A percentile compares a stretch with the other conserved stretches of the same genome.
These are phyloP conservation scores for Xylariaceae sp. DNA, from an alignment of 2,329 filamentous ascomycete species.

Conservation along the genomic window DNA sequence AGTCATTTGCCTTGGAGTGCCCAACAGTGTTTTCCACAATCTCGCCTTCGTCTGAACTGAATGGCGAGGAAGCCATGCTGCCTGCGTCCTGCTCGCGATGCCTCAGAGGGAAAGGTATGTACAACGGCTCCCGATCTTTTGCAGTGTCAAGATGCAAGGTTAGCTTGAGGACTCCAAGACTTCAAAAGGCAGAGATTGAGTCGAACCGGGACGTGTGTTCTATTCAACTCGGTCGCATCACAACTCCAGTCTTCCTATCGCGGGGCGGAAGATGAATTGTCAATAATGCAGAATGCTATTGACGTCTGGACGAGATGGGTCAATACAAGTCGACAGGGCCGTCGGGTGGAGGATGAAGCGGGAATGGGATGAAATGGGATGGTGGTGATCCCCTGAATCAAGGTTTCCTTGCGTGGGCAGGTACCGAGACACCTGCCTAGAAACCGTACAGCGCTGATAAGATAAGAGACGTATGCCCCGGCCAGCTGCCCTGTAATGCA, in stretches of 20 bases:
- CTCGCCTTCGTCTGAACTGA: constrained; percentile 83
- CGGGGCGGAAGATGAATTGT: too few relatives aligned
- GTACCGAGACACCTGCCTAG: too few relatives aligned
- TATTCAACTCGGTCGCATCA: constrained; percentile 27
- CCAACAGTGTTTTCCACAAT: constrained; percentile 70
- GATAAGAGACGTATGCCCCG: too few relatives aligned
- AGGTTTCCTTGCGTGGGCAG: too few relatives aligned
- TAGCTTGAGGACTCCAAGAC: constrained; percentile 26
- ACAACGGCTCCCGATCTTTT: constrained; percentile 24
- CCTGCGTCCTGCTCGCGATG: constrained; percentile 28
- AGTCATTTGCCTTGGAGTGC: constrained; percentile 81
- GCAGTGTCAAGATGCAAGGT: constrained; percentile 23
- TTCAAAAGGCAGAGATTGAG: constrained; percentile 32
- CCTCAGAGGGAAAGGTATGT: constrained; percentile 14
- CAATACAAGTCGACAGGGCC: too few relatives aligned
- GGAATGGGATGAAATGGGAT: too few relatives aligned
- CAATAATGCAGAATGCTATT: too few relatives aligned
- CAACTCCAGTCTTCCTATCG: background rate
- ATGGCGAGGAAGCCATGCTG: constrained; percentile 34
- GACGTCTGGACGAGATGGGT: too few relatives aligned
- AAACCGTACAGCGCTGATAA: too few relatives aligned
- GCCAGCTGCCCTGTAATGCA: too few relatives aligned
- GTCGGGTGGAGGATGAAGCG: too few relatives aligned
- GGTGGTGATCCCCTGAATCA: too few relatives aligned
- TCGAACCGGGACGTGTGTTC: constrained; percentile 35